A percentile compares a stretch with the other conserved stretches of the same genome.
These are phyloP conservation scores for Durotheca rogersii DNA, from an alignment of 495 filamentous ascomycete species.

Conservation along the genomic window DNA sequence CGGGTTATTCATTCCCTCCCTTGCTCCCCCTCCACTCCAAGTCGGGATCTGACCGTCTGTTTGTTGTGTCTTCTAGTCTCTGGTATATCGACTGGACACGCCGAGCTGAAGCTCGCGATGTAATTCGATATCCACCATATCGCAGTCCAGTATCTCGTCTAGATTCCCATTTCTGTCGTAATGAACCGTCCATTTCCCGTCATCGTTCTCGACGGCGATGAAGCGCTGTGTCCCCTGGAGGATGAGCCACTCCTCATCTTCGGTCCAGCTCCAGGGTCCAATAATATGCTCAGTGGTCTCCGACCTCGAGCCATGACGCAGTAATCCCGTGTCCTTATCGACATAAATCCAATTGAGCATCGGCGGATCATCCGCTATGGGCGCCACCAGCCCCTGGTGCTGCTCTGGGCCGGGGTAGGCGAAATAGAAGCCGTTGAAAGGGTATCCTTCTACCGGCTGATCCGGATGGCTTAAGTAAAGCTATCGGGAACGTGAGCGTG, in stretches of 20 bases:
- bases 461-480: constrained; percentile 50
- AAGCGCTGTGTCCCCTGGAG: constrained; percentile 49
- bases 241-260: constrained; percentile 54
- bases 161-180: constrained; percentile 43
- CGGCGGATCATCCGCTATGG: constrained; percentile 59
- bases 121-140: constrained; percentile 37
- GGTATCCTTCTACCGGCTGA: constrained; percentile 48
- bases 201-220: constrained; percentile 46
- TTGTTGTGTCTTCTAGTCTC: constrained; percentile 18
- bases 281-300: constrained; percentile 51
- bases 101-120: constrained; percentile 37
- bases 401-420: constrained; percentile 57
- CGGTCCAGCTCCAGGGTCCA: constrained; percentile 59
- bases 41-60: too few relatives aligned
- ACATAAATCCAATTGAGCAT: constrained; percentile 67
- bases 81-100: constrained; percentile 34
- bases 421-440: constrained; percentile 62
- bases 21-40: too few relatives aligned
- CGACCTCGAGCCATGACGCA: constrained; percentile 55
- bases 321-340: constrained; percentile 55
- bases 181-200: constrained; percentile 48
- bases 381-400: constrained; percentile 58
- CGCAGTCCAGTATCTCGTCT: constrained; percentile 30
- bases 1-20: too few relatives aligned
- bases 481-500: constrained; percentile 27